Evolutionary conservation across 176 grass and related monocot species (phyloP).

Genomic region (Poa pratensis): DNA sequence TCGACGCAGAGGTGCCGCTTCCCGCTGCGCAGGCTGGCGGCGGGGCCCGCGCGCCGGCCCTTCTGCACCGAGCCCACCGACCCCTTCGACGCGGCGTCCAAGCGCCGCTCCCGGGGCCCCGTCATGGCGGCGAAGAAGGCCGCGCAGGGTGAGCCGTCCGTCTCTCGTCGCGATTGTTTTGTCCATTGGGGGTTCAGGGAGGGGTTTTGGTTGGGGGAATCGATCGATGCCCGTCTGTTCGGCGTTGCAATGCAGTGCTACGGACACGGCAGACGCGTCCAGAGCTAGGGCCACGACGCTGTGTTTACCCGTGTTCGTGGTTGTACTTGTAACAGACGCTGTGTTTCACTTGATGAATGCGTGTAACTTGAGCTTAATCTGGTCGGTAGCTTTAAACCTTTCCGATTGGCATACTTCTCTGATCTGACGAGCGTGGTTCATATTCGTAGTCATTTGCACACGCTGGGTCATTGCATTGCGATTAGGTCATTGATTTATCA

Average conservation of each 20-base stretch:
- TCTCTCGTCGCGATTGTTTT: neutral
- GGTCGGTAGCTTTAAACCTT: neutral
- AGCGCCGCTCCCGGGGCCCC: constrained; percentile 76
- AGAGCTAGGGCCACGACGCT: neutral
- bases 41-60: constrained; percentile 37
- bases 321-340: neutral
- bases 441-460: neutral
- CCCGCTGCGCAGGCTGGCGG: constrained; percentile 51
- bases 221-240: neutral
- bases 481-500: neutral
- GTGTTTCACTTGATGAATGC: neutral
- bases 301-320: neutral
- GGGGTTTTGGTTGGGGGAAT: constrained; percentile 17
- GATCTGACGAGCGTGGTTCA: neutral
- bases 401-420: neutral
- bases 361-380: neutral
- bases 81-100: constrained; percentile 41
- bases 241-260: neutral
- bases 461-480: neutral
- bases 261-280: neutral
- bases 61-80: constrained; percentile 43
- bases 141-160: constrained; percentile 57
- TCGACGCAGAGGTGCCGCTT: constrained; percentile 56
- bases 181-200: neutral
- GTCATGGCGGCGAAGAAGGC: constrained; percentile 95